Evolutionary conservation across 2,329 filamentous ascomycete genomes (phyloP), one percentile per base, ranked within the genome.

Genomic region (Orbilia blumenaviensis): DNA sequence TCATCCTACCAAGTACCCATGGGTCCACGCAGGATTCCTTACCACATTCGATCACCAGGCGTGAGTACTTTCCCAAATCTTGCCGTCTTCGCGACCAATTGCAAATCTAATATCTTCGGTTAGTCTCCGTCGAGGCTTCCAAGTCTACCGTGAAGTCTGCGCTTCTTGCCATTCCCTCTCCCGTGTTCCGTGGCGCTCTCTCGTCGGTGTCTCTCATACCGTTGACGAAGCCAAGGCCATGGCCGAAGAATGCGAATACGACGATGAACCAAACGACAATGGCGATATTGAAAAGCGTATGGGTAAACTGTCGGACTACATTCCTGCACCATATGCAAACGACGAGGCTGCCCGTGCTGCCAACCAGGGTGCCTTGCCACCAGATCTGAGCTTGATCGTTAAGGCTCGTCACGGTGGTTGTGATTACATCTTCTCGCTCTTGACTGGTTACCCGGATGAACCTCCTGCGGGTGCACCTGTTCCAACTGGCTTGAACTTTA

Each of bases 81-180:
- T 32, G n/a, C n/a, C 32, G 16, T 16, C 42, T 63, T 38, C 32
- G 14, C 36, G n/a, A 36, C n/a, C 41, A 46, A 42, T 38, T 41
- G 18, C 50, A 29, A 25, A 54, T 62, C 44, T 42, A 38, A 21
- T 25, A n/a, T 12, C 9, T 2, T 21, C 42, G 29, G 25, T 5
- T 16, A 97, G 94, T 82, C 93, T 99, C 80, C 95, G 95, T 84
- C 94, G 95, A 87, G 95, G 95, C 86, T 99, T 98, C 90, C 94
- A 97, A 86, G 95, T 99, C 83, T 99, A 99, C 88, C 93, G 91
- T 81, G 95, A 99, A 86, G 95, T 99, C 82, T 99, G 95, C 88
- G 90, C 94, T 78, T 93, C 93, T 81, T 99, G 95, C 89, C 95
- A 99, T 88, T 99, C 95, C 78, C 90, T 99, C 79, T 90, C 87